phyloP scores from a whole-genome alignment of 768 basidiomycete species.

The Ramaria rubella region DNA sequence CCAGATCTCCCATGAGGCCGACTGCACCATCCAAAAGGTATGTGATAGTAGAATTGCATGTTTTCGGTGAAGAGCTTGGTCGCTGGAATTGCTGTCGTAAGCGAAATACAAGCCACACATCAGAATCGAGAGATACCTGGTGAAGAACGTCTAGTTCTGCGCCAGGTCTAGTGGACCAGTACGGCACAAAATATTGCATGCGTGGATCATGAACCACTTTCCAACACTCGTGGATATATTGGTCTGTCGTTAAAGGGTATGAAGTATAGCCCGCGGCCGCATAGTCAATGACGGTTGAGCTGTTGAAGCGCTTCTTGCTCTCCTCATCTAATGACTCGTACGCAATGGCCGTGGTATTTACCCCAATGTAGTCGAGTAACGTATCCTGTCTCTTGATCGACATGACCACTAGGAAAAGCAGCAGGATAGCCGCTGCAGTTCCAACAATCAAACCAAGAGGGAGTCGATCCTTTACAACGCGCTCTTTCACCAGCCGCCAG shows the following conservation, averaged over 20 bases:
- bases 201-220: slow-evolving; percentile 36
- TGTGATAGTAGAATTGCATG: slow-evolving; percentile 59
- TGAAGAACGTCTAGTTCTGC: slow-evolving; percentile 24
- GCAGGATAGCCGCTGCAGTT: slow-evolving; percentile 35
- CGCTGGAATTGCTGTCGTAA: slow-evolving; percentile 18
- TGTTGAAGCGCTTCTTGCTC: slow-evolving; percentile 9
- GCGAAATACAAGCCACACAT: slow-evolving; percentile 24
- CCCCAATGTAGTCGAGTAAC: slow-evolving; percentile 40
- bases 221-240: slow-evolving; percentile 54
- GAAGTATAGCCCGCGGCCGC: slow-evolving; percentile 33
- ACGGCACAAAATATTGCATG: slow-evolving; percentile 41
- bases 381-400: slow-evolving; percentile 45
- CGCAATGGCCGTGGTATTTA: slow-evolving; percentile 15
- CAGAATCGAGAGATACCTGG: slow-evolving; percentile 5
- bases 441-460: slow-evolving; percentile 39
- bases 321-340: slow-evolving; percentile 12
- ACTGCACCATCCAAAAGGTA: slow-evolving; percentile 65
- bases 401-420: slow-evolving; percentile 41
- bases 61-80: slow-evolving; percentile 12
- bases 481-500: slow-evolving; percentile 2
- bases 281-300: slow-evolving; percentile 13
- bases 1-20: slow-evolving; percentile 60
- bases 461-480: slow-evolving; percentile 25
- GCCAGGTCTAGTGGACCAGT: slow-evolving; percentile 37
- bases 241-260: slow-evolving; percentile 49